Conservation (phyloP, 2,329 filamentous ascomycete species). For the Hymenoscyphus fraxineus region DNA sequence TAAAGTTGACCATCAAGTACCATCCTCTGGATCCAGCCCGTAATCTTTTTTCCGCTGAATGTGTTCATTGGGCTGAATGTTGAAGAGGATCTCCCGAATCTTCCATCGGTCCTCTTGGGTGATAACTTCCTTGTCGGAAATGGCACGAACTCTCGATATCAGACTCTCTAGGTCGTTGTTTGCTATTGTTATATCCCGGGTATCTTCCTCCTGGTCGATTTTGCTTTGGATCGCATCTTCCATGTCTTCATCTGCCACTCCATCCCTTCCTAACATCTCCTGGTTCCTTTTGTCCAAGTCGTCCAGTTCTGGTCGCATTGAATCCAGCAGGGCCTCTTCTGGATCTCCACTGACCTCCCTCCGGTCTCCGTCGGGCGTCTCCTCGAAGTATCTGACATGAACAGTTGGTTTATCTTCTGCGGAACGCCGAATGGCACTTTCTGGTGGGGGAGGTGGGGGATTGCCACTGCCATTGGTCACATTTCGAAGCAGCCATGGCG, state of each 20-base stretch:
- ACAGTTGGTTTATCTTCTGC: constrained; percentile 15
- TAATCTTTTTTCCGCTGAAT: not conserved
- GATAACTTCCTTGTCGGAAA: constrained; percentile 16
- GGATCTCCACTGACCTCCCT: constrained; percentile 18
- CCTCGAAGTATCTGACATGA: constrained; percentile 28
- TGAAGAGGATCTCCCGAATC: constrained; percentile 17
- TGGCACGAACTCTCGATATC: constrained; percentile 11
- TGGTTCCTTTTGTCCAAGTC: constrained; percentile 1
- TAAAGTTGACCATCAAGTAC: not conserved
- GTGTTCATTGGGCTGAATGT: constrained; percentile 11
- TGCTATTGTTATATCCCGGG: constrained; percentile 6
- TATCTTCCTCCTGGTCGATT: constrained; percentile 10
- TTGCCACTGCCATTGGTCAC: constrained; percentile 16
- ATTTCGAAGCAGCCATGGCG: constrained; percentile 27
- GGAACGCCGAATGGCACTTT: constrained; percentile 1
- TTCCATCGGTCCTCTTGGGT: constrained; percentile 15
- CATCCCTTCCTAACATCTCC: constrained; percentile 3
- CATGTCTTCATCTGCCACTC: constrained; percentile 7
- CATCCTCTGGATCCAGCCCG: not conserved
- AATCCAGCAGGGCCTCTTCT: constrained; percentile 7
- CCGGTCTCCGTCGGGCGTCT: constrained; percentile 29
- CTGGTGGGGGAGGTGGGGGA: constrained; percentile 8
- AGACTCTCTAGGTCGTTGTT: constrained; percentile 9
- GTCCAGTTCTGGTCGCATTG: constrained; percentile 2
- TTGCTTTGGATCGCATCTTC: constrained; percentile 8